phyloP scores from a whole-genome alignment of 192 early-diverging fungal genomes.

The Coemansia guatemalensis region DNA sequence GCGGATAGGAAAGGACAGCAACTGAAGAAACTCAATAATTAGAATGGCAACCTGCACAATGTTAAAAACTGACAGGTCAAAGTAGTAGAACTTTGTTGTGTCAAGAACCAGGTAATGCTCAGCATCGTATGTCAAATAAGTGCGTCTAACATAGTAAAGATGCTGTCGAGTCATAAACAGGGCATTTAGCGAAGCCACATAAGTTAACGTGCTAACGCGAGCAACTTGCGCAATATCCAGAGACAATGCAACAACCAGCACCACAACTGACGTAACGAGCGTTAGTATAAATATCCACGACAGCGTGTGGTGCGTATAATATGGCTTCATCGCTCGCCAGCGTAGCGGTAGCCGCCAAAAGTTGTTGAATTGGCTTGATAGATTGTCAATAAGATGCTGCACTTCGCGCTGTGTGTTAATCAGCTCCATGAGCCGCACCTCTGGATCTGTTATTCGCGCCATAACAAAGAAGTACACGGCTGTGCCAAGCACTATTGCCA shows the following conservation, averaged over 20 bases:
- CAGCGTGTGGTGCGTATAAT: constrained; percentile 51
- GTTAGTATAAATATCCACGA: constrained; percentile 53
- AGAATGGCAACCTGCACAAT: constrained; percentile 71
- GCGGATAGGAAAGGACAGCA: constrained; percentile 74
- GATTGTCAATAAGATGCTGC: constrained; percentile 59
- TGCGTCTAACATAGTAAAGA: constrained; percentile 54
- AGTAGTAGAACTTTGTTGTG: constrained; percentile 41
- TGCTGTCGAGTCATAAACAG: constrained; percentile 57
- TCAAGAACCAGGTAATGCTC: constrained; percentile 50
- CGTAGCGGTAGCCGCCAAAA: constrained; percentile 51
- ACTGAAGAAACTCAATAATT: constrained; percentile 75
- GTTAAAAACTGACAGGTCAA: constrained; percentile 60
- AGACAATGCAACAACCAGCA: constrained; percentile 30
- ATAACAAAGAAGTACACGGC: constrained; percentile 57
- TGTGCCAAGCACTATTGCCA: constrained; percentile 50
- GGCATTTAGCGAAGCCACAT: constrained; percentile 45
- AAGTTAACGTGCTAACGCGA: constrained; percentile 46
- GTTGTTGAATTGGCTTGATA: constrained; percentile 56
- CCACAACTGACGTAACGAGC: constrained; percentile 29
- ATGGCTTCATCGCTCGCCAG: constrained; percentile 55
- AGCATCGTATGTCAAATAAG: constrained; percentile 45
- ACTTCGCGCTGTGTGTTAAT: constrained; percentile 62
- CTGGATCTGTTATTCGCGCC: constrained; percentile 53
- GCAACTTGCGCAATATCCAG: constrained; percentile 33
- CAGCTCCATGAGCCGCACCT: constrained; percentile 55